phyloP scores from a whole-genome alignment of 2,329 filamentous ascomycete species.

The Colletotrichum sp. region DNA sequence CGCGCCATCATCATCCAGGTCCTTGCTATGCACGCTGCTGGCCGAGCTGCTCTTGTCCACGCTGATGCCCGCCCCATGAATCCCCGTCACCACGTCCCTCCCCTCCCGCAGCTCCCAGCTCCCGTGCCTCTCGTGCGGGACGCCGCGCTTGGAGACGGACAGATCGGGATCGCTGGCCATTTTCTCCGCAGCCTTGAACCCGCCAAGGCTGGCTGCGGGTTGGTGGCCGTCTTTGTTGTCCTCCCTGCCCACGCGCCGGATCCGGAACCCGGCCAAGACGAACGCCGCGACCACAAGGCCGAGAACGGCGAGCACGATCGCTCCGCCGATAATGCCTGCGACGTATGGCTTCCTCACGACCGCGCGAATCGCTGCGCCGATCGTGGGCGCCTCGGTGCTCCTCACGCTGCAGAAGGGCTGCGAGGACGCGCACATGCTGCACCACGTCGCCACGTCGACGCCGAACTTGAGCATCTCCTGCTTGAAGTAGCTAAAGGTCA shows the following conservation, averaged over 20 bases:
- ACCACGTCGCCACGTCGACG: conserved; percentile 45
- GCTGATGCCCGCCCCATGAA: conserved; percentile 22
- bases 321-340: conserved; percentile 52
- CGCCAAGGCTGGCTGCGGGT: conserved; percentile 29
- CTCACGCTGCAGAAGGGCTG: conserved; percentile 41
- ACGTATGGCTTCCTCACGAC: conserved; percentile 35
- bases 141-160: conserved; percentile 34
- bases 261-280: conserved; percentile 36
- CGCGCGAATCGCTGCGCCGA: not conserved
- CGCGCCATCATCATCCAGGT: conserved; percentile 36
- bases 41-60: conserved; percentile 26
- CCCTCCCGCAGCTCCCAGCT: conserved; percentile 52
- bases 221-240: conserved; percentile 6
- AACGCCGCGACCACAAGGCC: conserved; percentile 37
- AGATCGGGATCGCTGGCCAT: conserved; percentile 49
- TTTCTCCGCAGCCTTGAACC: conserved; percentile 52
- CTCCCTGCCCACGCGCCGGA: conserved; percentile 24
- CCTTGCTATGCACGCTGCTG: conserved; percentile 15
- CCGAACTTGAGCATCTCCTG: conserved; percentile 39
- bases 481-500: conserved; percentile 45
- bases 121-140: conserved; percentile 48
- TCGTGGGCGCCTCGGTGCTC: not conserved
- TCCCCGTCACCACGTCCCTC: conserved; percentile 7
- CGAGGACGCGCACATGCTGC: conserved; percentile 41
- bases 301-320: conserved; percentile 40